Evolutionary conservation across 78 protist species (phyloP).

Genomic region (Pigoraptor vietnamica): DNA sequence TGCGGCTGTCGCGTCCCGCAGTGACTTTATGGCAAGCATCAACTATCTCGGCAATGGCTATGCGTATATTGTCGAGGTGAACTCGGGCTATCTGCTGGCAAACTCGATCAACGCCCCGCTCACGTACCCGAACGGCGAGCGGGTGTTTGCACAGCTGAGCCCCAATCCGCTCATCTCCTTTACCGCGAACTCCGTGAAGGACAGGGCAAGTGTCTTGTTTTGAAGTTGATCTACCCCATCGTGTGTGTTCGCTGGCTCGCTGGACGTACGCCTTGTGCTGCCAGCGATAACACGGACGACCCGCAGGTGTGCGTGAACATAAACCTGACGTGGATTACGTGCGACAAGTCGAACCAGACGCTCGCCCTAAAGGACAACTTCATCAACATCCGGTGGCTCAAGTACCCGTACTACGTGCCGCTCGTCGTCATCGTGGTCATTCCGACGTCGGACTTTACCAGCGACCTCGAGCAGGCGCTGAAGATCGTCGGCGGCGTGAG

Average conservation of each 20-base stretch:
- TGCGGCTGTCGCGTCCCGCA: not conserved
- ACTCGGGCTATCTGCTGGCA: not conserved
- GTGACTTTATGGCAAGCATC: not conserved
- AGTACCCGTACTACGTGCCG: not conserved
- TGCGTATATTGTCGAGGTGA: not conserved
- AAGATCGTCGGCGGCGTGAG: constrained; percentile 57
- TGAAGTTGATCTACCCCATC: not conserved
- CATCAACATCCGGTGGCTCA: not conserved
- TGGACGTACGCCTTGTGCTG: too few relatives aligned
- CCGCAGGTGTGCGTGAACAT: too few relatives aligned
- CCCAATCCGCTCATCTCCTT: not conserved
- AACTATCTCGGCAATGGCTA: not conserved
- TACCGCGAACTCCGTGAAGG: not conserved
- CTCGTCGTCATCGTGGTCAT: not conserved
- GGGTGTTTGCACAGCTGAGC: not conserved
- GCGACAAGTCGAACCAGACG: not conserved
- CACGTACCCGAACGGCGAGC: not conserved
- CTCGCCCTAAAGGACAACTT: not conserved
- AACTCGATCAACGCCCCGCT: not conserved
- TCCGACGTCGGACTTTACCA: not conserved
- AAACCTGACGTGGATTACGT: not conserved
- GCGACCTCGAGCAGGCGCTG: constrained; percentile 22
- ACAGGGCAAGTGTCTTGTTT: not conserved
- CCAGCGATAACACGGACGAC: too few relatives aligned
- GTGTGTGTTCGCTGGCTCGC: too few relatives aligned